A percentile compares a stretch with the other conserved stretches of the same genome.
phyloP scores from a whole-genome alignment of 2,329 filamentous ascomycete species.

The Thyridium curvatum region DNA sequence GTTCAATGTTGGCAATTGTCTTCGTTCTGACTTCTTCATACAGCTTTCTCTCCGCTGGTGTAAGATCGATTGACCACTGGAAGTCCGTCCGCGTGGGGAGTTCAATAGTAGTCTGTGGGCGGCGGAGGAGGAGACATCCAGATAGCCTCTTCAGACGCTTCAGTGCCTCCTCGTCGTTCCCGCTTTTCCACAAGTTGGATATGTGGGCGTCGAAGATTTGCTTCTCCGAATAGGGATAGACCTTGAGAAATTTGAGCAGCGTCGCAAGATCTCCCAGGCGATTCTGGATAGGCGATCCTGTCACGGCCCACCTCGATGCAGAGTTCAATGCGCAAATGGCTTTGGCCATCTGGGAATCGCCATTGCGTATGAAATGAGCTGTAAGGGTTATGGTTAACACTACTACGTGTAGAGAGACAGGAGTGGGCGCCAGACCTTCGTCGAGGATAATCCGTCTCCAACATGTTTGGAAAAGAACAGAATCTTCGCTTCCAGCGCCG shows the following conservation, averaged over 20 bases:
- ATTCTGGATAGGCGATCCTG: conserved; percentile 44
- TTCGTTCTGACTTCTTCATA: conserved; percentile 24
- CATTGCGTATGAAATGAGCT: conserved; percentile 35
- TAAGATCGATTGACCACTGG: conserved; percentile 26
- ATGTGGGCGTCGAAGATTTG: conserved; percentile 32
- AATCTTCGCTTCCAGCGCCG: not conserved
- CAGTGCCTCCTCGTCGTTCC: conserved; percentile 26
- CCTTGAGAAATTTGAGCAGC: conserved; percentile 30
- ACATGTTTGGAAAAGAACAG: conserved; percentile 20
- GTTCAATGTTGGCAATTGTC: conserved; percentile 22
- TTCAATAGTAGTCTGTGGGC: conserved; percentile 28
- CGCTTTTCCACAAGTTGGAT: conserved; percentile 28
- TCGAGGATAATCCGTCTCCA: conserved; percentile 35
- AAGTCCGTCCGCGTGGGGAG: conserved; percentile 29
- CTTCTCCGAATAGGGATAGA: conserved; percentile 31
- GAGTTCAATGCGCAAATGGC: conserved; percentile 30
- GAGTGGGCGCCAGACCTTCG: conserved; percentile 20
- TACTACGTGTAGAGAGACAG: not conserved
- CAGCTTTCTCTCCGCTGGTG: conserved; percentile 20
- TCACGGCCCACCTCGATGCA: conserved; percentile 36
- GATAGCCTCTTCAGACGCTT: conserved; percentile 31
- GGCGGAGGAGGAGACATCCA: conserved; percentile 28
- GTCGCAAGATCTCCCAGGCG: conserved; percentile 31
- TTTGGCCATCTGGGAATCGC: conserved; percentile 22
- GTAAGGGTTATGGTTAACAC: not conserved